Conservation (phyloP, 345 rosid genomes). For the Moringa oleifera region DNA sequence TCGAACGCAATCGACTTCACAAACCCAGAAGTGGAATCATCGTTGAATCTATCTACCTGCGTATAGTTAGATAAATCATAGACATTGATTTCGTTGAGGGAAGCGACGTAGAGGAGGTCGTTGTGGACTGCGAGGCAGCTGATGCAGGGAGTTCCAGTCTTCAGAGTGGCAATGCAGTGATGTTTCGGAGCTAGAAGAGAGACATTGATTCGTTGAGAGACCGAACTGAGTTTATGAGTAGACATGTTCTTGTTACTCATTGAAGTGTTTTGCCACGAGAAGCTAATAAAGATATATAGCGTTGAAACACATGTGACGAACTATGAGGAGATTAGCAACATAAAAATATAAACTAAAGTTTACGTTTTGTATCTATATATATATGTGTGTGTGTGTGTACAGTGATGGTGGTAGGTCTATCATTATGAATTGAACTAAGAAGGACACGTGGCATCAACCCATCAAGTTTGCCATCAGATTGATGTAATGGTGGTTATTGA, state of each 20-base stretch:
- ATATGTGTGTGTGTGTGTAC: too few species aligned
- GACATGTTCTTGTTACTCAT: not conserved
- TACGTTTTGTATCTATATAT: too few species aligned
- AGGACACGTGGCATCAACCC: too few species aligned
- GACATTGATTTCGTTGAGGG: constrained; percentile 31
- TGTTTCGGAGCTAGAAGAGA: constrained; percentile 3
- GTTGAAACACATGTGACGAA: too few species aligned
- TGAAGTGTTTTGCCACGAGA: too few species aligned
- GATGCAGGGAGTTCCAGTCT: constrained; percentile 20
- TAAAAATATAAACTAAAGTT: too few species aligned
- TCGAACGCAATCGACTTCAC: constrained; percentile 39
- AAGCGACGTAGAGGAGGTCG: constrained; percentile 37
- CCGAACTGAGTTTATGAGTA: not conserved
- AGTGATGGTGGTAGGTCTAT: too few species aligned
- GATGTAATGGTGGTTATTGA: too few species aligned
- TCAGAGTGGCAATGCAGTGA: constrained; percentile 25
- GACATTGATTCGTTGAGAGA: constrained; percentile 1
- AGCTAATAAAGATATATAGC: too few species aligned
- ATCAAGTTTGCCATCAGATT: too few species aligned
- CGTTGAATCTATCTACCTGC: constrained; percentile 22
- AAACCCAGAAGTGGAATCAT: constrained; percentile 27
- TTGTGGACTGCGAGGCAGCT: constrained; percentile 35
- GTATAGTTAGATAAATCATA: constrained; percentile 23
- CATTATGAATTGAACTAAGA: too few species aligned
- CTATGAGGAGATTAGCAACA: too few species aligned